Evolutionary conservation across 208 protist species (phyloP).

Genomic region (Phytomonas francai): DNA sequence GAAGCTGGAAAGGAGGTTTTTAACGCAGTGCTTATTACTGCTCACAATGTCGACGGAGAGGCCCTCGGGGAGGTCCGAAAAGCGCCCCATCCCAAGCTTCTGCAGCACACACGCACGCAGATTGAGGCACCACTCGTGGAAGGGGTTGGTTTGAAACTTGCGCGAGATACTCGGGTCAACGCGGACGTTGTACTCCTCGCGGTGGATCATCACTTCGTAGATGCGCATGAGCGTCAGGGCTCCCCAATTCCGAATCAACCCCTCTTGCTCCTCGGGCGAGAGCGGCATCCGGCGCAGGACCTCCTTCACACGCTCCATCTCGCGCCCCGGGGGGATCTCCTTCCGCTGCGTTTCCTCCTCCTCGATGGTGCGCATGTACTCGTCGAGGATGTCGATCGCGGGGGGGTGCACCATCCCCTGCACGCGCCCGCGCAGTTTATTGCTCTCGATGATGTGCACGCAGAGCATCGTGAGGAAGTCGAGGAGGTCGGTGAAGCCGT

Average conservation of each 20-base stretch:
- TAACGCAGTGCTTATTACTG: constrained; percentile 90
- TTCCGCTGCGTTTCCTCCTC: constrained; percentile 24
- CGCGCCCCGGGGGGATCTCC: constrained; percentile 23
- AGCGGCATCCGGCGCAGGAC: constrained; percentile 63
- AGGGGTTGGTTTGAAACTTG: constrained; percentile 76
- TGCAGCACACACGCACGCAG: constrained; percentile 57
- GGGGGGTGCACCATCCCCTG: constrained; percentile 79
- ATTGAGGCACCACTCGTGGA: constrained; percentile 83
- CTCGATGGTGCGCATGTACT: constrained; percentile 54
- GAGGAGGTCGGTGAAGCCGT: constrained; percentile 81
- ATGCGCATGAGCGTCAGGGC: constrained; percentile 56
- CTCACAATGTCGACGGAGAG: constrained; percentile 80
- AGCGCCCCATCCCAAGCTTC: constrained; percentile 58
- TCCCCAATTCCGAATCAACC: constrained; percentile 62
- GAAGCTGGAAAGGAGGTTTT: constrained; percentile 80
- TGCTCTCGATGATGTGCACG: constrained; percentile 86
- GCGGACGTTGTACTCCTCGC: constrained; percentile 86
- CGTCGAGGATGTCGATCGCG: constrained; percentile 74
- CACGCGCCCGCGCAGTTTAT: constrained; percentile 77
- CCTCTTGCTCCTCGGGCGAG: constrained; percentile 46
- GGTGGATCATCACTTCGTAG: constrained; percentile 87
- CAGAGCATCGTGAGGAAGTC: constrained; percentile 87
- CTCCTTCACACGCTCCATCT: constrained; percentile 36
- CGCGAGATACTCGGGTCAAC: constrained; percentile 73
- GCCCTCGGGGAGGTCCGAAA: constrained; percentile 45